These are phyloP conservation scores for Diaporthe caulivora DNA, from an alignment of 2,329 filamentous ascomycete species.

Conservation along the genomic window DNA sequence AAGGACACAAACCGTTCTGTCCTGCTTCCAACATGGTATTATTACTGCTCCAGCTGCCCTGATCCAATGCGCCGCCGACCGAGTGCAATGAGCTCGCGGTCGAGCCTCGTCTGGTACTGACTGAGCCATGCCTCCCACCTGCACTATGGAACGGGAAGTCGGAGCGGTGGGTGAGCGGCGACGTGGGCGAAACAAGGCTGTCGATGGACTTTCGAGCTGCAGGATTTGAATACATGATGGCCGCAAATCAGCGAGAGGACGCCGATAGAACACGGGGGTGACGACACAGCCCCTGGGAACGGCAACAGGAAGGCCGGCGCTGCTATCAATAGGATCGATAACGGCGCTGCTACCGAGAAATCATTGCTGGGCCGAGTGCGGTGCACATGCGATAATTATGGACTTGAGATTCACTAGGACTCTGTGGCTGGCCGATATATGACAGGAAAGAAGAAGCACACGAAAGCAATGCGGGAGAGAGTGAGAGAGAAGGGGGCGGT, in stretches of 20 bases:
- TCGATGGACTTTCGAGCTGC: slow-evolving; percentile 75
- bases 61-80: slow-evolving; percentile 84
- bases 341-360: slow-evolving; percentile 57
- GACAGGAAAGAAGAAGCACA: slow-evolving; percentile 14
- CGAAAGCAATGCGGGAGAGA: slow-evolving; percentile 16
- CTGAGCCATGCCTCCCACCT: slow-evolving; percentile 35
- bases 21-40: slow-evolving; percentile 76
- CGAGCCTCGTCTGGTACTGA: slow-evolving; percentile 74
- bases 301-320: slow-evolving; percentile 30
- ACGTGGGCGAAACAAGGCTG: slow-evolving; percentile 66
- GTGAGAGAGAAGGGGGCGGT: background rate
- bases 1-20: slow-evolving; percentile 76
- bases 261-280: slow-evolving; percentile 23
- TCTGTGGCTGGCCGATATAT: background rate
- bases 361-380: slow-evolving; percentile 57
- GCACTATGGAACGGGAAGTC: slow-evolving; percentile 70
- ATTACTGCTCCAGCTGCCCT: slow-evolving; percentile 64
- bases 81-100: slow-evolving; percentile 90
- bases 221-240: slow-evolving; percentile 70
- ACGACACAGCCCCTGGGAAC: slow-evolving; percentile 29
- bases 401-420: slow-evolving; percentile 3
- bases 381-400: slow-evolving; percentile 23
- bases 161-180: slow-evolving; percentile 61
- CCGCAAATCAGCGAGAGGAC: background rate
- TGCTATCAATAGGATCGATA: slow-evolving; percentile 33